phyloP scores from a whole-genome alignment of 2,329 filamentous ascomycete genomes.

The Hypocrella siamensis region DNA sequence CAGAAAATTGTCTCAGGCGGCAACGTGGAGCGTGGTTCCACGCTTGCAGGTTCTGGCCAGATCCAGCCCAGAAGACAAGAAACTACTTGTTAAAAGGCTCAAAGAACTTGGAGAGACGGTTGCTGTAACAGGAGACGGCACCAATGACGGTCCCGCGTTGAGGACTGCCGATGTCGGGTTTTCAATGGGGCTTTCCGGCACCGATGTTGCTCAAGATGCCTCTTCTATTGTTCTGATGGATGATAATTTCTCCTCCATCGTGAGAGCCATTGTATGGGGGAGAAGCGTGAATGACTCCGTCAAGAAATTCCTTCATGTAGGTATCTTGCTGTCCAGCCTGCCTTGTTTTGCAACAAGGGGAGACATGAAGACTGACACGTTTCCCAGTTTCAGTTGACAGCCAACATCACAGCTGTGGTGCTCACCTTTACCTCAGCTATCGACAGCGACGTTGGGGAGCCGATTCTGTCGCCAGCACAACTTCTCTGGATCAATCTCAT shows the following conservation, averaged over 20 bases:
- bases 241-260: conserved; percentile 50
- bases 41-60: conserved; percentile 34
- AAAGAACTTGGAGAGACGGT: conserved; percentile 40
- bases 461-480: conserved; percentile 50
- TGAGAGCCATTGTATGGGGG: conserved; percentile 52
- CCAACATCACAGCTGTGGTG: conserved; percentile 54
- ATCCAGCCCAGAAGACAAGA: conserved; percentile 44
- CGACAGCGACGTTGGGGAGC: conserved; percentile 32
- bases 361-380: not conserved
- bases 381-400: conserved; percentile 45
- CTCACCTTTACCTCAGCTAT: conserved; percentile 51
- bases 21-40: conserved; percentile 36
- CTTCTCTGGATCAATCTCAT: conserved; percentile 56
- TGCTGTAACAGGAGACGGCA: conserved; percentile 50
- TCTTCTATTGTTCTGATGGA: conserved; percentile 52
- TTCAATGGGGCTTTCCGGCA: conserved; percentile 53
- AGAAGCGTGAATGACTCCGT: conserved; percentile 52
- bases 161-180: conserved; percentile 52
- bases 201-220: conserved; percentile 51
- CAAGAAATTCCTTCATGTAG: conserved; percentile 48
- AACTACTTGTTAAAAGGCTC: conserved; percentile 35
- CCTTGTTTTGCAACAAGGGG: not conserved
- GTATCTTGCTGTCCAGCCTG: not conserved
- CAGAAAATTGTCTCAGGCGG: conserved; percentile 6
- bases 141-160: conserved; percentile 49